Evolutionary conservation across 345 rosid genomes (phyloP).

Genomic region (Camelina neglecta): DNA sequence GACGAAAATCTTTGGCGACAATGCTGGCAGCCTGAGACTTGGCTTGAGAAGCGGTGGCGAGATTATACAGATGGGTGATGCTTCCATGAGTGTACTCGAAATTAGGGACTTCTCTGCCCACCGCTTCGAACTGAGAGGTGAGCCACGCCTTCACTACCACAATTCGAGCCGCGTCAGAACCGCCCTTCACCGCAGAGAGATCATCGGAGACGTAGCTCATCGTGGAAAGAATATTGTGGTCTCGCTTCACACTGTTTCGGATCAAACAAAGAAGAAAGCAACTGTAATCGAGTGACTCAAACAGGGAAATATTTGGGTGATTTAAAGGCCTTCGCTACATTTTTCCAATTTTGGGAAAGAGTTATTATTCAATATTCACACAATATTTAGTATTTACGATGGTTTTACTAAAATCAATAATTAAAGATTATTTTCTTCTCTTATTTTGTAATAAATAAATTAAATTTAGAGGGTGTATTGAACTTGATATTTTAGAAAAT

Average conservation of each 20-base stretch:
- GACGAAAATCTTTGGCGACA: slow-evolving; percentile 90
- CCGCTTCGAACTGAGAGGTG: slow-evolving; percentile 74
- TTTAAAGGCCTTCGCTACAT: slow-evolving; percentile 2
- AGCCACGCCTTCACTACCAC: slow-evolving; percentile 66
- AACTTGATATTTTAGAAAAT: no score
- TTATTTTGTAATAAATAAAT: background rate
- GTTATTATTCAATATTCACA: background rate
- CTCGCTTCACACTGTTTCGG: background rate
- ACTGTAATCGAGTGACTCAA: slow-evolving; percentile 5
- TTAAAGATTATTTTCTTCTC: background rate
- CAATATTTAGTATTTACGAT: background rate
- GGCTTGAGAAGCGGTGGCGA: slow-evolving; percentile 82
- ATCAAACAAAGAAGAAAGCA: slow-evolving; percentile 5
- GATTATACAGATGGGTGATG: slow-evolving; percentile 70
- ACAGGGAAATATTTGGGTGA: background rate
- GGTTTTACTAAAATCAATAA: background rate
- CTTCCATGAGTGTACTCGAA: slow-evolving; percentile 86
- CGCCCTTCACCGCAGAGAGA: slow-evolving; percentile 41
- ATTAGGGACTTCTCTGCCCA: slow-evolving; percentile 77
- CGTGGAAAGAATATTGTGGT: background rate
- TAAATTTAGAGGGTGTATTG: no score
- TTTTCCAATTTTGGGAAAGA: slow-evolving; percentile 19
- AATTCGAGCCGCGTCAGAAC: slow-evolving; percentile 69
- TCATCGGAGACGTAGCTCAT: slow-evolving; percentile 61
- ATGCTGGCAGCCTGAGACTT: slow-evolving; percentile 84